A percentile compares a stretch with the other conserved stretches of the same genome.
These are phyloP conservation scores for Discostella stelligeroides DNA, from an alignment of 108 stramenopile genomes.

Conservation along the genomic window DNA sequence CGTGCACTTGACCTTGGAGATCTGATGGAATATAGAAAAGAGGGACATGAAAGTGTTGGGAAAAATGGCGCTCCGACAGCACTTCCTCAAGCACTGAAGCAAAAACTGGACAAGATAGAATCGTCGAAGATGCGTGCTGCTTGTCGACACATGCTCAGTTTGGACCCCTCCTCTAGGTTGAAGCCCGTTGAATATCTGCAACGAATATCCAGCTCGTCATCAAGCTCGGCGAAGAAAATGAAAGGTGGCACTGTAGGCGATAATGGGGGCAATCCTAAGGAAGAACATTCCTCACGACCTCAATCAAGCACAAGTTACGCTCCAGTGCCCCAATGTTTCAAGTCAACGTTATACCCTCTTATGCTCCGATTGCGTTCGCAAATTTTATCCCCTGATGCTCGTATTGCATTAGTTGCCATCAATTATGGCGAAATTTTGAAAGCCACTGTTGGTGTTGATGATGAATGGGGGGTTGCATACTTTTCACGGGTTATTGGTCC, in stretches of 20 bases:
- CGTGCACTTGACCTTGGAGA: constrained; percentile 92
- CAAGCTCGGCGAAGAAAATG: constrained; percentile 26
- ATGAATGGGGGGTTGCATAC: constrained; percentile 73
- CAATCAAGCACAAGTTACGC: constrained; percentile 16
- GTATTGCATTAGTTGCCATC: constrained; percentile 82
- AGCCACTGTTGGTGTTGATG: constrained; percentile 74
- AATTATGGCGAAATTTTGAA: constrained; percentile 73
- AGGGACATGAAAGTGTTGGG: neutral
- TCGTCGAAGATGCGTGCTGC: constrained; percentile 79
- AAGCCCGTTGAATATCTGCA: constrained; percentile 73
- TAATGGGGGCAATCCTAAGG: constrained; percentile 8
- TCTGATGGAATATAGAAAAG: constrained; percentile 81
- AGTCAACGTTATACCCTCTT: constrained; percentile 60
- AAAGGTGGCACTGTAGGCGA: neutral
- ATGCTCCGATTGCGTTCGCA: constrained; percentile 54
- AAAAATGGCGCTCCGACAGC: too few relatives aligned
- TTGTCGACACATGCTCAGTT: constrained; percentile 86
- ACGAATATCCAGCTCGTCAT: constrained; percentile 54
- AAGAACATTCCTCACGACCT: neutral
- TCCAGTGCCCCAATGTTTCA: constrained; percentile 64
- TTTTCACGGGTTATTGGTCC: constrained; percentile 64
- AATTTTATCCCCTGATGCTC: constrained; percentile 84
- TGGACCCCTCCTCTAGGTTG: constrained; percentile 80
- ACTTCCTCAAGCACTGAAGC: constrained; percentile 60
- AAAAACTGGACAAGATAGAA: constrained; percentile 89